phyloP scores from a whole-genome alignment of 768 basidiomycete genomes.

The Candolleomyces aberdarensis region DNA sequence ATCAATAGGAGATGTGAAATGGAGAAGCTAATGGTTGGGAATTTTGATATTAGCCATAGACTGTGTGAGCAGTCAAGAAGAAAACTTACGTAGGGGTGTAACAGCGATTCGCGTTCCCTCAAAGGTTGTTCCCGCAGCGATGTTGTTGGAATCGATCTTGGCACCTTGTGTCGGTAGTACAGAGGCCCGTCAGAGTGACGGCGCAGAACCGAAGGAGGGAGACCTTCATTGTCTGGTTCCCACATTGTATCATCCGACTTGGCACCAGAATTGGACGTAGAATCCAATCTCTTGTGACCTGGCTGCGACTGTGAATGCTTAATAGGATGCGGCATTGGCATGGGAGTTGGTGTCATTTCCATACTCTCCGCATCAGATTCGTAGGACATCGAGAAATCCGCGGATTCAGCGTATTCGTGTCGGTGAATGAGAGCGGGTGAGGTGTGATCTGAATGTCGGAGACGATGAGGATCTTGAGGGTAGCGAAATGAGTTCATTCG shows the following conservation, averaged over 20 bases:
- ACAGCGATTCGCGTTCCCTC: slow-evolving; percentile 17
- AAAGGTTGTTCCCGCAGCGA: slow-evolving; percentile 3
- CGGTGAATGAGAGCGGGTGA: slow-evolving; percentile 1
- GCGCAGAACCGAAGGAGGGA: slow-evolving; percentile 14
- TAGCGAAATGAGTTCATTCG: slow-evolving; percentile 22
- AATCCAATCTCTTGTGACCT: slow-evolving; percentile 5
- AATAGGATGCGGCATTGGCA: slow-evolving; percentile 15
- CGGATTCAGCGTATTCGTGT: slow-evolving; percentile 17
- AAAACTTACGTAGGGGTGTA: slow-evolving; percentile 43
- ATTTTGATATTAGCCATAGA: slow-evolving; percentile 5
- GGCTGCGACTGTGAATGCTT: slow-evolving; percentile 12
- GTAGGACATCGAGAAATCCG: slow-evolving; percentile 33
- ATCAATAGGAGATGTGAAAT: slow-evolving; percentile 45
- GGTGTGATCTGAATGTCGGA: not conserved
- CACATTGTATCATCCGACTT: slow-evolving; percentile 7
- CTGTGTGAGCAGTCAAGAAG: not conserved
- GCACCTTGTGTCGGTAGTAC: slow-evolving; percentile 19
- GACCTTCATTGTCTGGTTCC: slow-evolving; percentile 5
- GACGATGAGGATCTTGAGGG: slow-evolving; percentile 12
- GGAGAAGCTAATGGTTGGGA: slow-evolving; percentile 28
- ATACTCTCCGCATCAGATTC: slow-evolving; percentile 35
- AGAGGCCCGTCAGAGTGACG: slow-evolving; percentile 30
- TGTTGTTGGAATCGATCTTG: slow-evolving; percentile 14
- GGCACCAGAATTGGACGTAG: not conserved
- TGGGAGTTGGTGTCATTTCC: slow-evolving; percentile 18